phyloP scores from a whole-genome alignment of 2,329 filamentous ascomycete species.

The Pestalotiopsis sp. region DNA sequence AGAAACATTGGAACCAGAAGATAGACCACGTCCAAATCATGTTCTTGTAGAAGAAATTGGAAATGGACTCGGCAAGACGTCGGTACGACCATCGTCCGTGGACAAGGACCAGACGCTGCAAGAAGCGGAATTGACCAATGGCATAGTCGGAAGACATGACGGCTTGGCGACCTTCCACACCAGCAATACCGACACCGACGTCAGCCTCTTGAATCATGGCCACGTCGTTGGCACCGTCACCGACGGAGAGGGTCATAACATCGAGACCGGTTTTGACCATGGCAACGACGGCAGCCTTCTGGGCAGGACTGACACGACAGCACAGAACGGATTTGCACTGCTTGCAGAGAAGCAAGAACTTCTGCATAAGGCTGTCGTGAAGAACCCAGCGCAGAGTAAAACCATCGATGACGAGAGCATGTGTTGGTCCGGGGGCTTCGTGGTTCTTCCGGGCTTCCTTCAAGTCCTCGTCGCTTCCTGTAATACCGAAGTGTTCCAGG shows the following conservation, averaged over 20 bases:
- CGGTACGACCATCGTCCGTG: constrained; percentile 97
- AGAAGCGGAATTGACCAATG: constrained; percentile 90
- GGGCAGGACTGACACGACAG: constrained; percentile 93
- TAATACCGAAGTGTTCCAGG: constrained; percentile 74
- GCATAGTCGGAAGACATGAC: constrained; percentile 97
- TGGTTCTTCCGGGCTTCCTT: constrained; percentile 79
- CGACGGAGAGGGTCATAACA: constrained; percentile 93
- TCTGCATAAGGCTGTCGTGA: constrained; percentile 80
- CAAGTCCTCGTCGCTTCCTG: constrained; percentile 84
- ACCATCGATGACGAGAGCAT: constrained; percentile 93
- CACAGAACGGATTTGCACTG: constrained; percentile 96
- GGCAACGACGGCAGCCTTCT: constrained; percentile 94
- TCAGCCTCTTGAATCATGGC: constrained; percentile 98
- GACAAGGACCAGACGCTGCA: constrained; percentile 83
- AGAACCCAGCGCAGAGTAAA: constrained; percentile 90
- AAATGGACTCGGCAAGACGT: constrained; percentile 87
- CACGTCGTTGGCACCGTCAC: constrained; percentile 93
- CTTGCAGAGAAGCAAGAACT: constrained; percentile 94
- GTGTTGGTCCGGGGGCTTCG: constrained; percentile 82
- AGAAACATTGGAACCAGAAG: constrained; percentile 97
- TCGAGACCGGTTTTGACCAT: constrained; percentile 96
- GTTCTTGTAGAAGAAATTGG: constrained; percentile 99
- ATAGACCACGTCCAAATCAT: constrained; percentile 96
- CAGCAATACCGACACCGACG: constrained; percentile 94
- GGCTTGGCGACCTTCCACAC: constrained; percentile 88